Percentiles rank a stretch among this genome's conserved stretches.
phyloP scores from a whole-genome alignment of 179 eudicot genomes.

The Spinacia oleracea region DNA sequence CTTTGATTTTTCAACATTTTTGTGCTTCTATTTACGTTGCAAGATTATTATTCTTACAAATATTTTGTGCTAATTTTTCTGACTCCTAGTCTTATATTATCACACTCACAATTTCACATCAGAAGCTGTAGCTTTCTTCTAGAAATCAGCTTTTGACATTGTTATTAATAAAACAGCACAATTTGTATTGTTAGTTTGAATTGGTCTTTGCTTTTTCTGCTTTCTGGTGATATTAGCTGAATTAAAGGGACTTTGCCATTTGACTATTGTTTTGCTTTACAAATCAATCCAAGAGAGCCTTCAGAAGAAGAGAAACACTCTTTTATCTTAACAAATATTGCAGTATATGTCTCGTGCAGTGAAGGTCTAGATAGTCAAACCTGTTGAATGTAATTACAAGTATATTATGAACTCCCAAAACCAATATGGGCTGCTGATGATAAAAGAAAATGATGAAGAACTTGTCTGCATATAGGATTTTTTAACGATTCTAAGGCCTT shows the following conservation, averaged over 20 bases:
- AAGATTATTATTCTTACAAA: not conserved
- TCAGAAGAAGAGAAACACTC: not conserved
- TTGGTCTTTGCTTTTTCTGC: not conserved
- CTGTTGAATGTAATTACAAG: not conserved
- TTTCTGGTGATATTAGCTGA: not conserved
- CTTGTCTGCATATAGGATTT: not conserved
- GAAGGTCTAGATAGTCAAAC: not conserved
- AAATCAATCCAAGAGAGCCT: not conserved
- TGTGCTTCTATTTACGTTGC: not conserved
- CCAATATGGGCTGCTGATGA: not conserved
- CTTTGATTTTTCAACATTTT: not conserved
- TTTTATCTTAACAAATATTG: too few species aligned
- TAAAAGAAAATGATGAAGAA: not conserved
- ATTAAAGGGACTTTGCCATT: not conserved
- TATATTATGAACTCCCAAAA: not conserved
- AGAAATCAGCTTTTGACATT: not conserved
- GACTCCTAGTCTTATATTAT: not conserved
- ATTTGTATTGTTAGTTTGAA: slow-evolving; percentile 12
- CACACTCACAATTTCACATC: not conserved
- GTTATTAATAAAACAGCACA: not conserved
- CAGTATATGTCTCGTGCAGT: not conserved
- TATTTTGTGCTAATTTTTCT: not conserved
- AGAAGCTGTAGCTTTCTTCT: slow-evolving; percentile 9
- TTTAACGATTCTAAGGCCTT: not conserved
- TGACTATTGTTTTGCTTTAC: not conserved